Base-by-base conservation (phyloP, 2,329 filamentous ascomycete genomes). In the Emmonsiellopsis sp. region DNA sequence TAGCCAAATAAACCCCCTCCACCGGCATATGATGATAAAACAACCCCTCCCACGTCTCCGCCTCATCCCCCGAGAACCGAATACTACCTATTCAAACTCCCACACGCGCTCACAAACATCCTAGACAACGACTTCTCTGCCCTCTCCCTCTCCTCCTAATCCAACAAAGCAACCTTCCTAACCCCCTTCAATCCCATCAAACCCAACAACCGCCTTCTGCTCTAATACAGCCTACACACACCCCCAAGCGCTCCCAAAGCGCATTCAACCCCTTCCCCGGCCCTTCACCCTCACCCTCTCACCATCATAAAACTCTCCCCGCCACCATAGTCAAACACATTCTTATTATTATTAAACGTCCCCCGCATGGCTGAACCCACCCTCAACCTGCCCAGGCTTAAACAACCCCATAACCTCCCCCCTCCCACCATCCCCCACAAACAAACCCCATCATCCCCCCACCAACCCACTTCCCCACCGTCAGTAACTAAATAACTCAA, bases 301-400 rank as follows among this genome's bases (percentile, higher is more conserved):
- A 31, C 33, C 40, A 8, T 57, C 58, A 42, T 65, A 51, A 3
- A 66, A 39, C 11, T 37, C 70, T 63, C 1, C 82, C 83, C 6
- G 79, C 78, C 27, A 73, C 70, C 74, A 85, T 86, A 17, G 1
- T 77, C 77, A 6, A 85, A 66, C 2, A 75, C 74, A 63, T 87
- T 86, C 62, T 87, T 87, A 64, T 87, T 86, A 62, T 87, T 87
- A 64, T 86, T 85, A 65, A 84, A 86, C 0, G 83, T 86, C 1
- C 83, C 83, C 0, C 21, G 81, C 79, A 59, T 86, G 82, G 0
- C 71, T 63, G 9, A 82, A 67, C 0, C 66, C 63, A 1, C 63
- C 68, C 0, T 65, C 32, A 6, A 5, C 3, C 42, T 2, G 61
- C 9, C 74, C 63, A 8, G 79, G 79, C 58, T 82, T 77, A 59